These are phyloP conservation scores for Curvularia sp. DNA, from an alignment of 2,329 filamentous ascomycete species.

Conservation along the genomic window DNA sequence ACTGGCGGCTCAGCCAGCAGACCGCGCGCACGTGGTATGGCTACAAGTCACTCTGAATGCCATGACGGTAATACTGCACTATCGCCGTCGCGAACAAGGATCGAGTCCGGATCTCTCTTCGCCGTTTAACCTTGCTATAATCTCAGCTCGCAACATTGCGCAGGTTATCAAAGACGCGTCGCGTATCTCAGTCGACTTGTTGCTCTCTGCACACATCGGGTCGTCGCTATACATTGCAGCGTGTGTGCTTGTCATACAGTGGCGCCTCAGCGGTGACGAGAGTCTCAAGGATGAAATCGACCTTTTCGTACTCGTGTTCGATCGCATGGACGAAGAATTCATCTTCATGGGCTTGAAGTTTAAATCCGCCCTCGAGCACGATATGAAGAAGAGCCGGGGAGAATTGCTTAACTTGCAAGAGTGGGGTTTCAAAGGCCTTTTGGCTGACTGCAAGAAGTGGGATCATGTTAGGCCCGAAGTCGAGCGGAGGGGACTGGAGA, in stretches of 20 bases:
- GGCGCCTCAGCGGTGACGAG: constrained; percentile 30
- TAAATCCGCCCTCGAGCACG: constrained; percentile 34
- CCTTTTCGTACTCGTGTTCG: constrained; percentile 36
- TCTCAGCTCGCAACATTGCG: constrained; percentile 36
- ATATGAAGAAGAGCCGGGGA: constrained; percentile 25
- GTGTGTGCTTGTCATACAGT: constrained; percentile 39
- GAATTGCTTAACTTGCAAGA: constrained; percentile 25
- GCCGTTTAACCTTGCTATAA: constrained; percentile 28
- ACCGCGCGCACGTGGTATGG: constrained; percentile 36
- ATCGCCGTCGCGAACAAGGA: constrained; percentile 15
- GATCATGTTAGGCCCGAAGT: constrained; percentile 22
- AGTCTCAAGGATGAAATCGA: constrained; percentile 37
- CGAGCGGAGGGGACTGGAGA: constrained; percentile 18
- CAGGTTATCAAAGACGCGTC: constrained; percentile 40
- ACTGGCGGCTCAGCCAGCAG: constrained; percentile 27
- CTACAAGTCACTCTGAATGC: constrained; percentile 36
- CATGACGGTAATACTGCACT: constrained; percentile 37
- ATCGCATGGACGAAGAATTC: constrained; percentile 39
- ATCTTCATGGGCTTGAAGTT: constrained; percentile 40
- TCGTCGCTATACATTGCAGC: constrained; percentile 36
- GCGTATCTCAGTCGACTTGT: constrained; percentile 34
- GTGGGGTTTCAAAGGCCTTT: constrained; percentile 34
- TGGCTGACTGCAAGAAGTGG: constrained; percentile 44
- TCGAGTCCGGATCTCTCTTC: constrained; percentile 2
- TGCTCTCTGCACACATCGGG: constrained; percentile 36